Evolutionary conservation across 257 asterid species (phyloP).

Genomic region (Nicotiana knightiana): DNA sequence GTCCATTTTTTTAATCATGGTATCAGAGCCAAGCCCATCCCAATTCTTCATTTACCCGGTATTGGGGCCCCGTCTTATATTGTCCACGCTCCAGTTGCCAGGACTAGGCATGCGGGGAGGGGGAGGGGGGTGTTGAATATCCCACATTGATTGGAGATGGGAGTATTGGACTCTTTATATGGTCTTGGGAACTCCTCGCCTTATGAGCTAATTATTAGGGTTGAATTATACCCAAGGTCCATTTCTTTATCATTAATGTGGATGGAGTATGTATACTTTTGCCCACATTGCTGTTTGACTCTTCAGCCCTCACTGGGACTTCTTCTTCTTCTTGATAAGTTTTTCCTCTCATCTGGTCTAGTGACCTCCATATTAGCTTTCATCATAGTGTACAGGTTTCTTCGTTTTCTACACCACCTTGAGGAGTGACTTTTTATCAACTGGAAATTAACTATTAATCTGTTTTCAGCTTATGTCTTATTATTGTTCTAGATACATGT

Average conservation of each 20-base stretch:
- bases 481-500: background rate
- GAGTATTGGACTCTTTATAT: too few relatives aligned
- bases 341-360: background rate
- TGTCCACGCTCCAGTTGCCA: too few relatives aligned
- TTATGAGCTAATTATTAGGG: too few relatives aligned
- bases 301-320: background rate
- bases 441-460: background rate
- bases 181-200: too few relatives aligned
- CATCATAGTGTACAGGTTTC: background rate
- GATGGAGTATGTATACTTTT: background rate
- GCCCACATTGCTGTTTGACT: background rate
- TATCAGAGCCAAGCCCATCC: too few relatives aligned
- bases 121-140: too few relatives aligned
- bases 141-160: too few relatives aligned
- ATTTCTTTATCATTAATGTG: background rate
- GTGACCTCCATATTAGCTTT: background rate
- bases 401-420: background rate
- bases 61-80: too few relatives aligned
- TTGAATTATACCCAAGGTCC: too few relatives aligned
- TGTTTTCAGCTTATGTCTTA: background rate
- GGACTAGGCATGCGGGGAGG: too few relatives aligned
- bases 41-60: too few relatives aligned
- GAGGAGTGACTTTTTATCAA: background rate
- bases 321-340: background rate
- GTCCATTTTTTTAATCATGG: too few relatives aligned